Evolutionary conservation across 164 flowering plant genomes (phyloP).

Genomic region (Umbellularia californica): DNA sequence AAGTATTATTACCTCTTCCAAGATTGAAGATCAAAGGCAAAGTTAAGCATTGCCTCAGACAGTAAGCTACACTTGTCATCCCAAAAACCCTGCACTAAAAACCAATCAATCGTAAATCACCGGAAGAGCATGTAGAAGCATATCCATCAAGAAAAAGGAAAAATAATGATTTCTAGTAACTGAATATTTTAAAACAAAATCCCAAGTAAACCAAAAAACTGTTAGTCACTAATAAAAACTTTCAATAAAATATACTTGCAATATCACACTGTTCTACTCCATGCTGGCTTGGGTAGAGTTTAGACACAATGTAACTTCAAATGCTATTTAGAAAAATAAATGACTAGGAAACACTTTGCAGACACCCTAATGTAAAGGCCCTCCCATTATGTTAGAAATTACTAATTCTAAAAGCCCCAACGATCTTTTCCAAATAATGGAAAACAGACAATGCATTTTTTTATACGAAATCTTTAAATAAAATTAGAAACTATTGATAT

Average conservation of each 20-base stretch:
- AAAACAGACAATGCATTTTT: too few relatives aligned
- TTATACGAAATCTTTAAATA: too few relatives aligned
- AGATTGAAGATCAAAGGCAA: slow-evolving; percentile 48
- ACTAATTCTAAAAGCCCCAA: too few relatives aligned
- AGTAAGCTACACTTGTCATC: slow-evolving; percentile 27
- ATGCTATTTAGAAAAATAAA: too few relatives aligned
- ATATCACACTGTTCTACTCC: neutral
- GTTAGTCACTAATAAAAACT: neutral
- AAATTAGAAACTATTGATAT: too few relatives aligned
- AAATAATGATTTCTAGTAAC: neutral
- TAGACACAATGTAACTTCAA: too few relatives aligned
- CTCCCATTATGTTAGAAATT: too few relatives aligned
- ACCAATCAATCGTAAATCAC: neutral
- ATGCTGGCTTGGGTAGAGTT: too few relatives aligned
- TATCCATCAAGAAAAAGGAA: neutral
- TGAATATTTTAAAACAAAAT: neutral
- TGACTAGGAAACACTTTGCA: too few relatives aligned
- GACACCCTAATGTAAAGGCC: too few relatives aligned
- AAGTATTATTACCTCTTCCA: slow-evolving; percentile 26
- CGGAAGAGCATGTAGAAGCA: neutral
- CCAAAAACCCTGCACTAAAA: slow-evolving; percentile 27
- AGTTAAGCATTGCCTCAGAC: slow-evolving; percentile 33
- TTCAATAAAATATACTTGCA: neutral
- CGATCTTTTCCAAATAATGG: too few relatives aligned
- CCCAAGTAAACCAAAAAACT: neutral